phyloP scores from a whole-genome alignment of 1,139 yeast species.

The Lodderomyces parapsilosis region DNA sequence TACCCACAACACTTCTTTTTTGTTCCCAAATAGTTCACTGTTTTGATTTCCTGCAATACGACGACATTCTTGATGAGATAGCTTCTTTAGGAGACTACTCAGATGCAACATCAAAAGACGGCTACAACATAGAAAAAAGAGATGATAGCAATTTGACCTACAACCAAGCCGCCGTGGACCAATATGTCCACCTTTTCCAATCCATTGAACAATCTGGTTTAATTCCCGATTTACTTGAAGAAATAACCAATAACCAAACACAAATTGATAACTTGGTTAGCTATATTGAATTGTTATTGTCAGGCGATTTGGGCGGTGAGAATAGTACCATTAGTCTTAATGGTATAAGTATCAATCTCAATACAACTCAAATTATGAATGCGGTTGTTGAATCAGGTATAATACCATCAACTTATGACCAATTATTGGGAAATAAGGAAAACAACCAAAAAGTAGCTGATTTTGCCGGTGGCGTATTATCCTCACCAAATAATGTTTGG shows the following conservation, averaged over 20 bases:
- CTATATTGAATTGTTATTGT: conserved; percentile 9
- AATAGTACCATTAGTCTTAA: conserved; percentile 47
- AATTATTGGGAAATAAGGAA: conserved; percentile 28
- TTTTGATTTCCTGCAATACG: conserved; percentile 8
- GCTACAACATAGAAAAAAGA: conserved; percentile 14
- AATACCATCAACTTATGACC: conserved; percentile 23
- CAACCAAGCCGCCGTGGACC: conserved; percentile 11
- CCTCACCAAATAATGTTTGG: conserved; percentile 23
- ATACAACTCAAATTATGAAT: conserved; percentile 20
- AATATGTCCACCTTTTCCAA: conserved; percentile 23
- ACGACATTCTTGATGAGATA: conserved; percentile 10
- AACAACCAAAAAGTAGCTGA: conserved; percentile 28
- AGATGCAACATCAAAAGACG: not conserved
- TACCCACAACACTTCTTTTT: conserved; percentile 2
- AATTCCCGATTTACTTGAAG: conserved; percentile 27
- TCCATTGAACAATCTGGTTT: conserved; percentile 30
- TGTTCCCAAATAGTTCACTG: conserved; percentile 1
- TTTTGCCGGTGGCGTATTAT: conserved; percentile 25
- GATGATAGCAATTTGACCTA: conserved; percentile 15
- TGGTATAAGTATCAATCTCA: conserved; percentile 25
- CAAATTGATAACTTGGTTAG: conserved; percentile 25
- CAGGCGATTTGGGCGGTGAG: conserved; percentile 3
- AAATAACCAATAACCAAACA: conserved; percentile 22
- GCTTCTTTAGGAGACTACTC: conserved; percentile 2
- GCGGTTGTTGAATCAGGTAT: conserved; percentile 26